Evolutionary conservation across 371 early-diverging fungal genomes (phyloP), one percentile per base, ranked within the genome.

Genomic region (Blastocladiella emersonii): DNA sequence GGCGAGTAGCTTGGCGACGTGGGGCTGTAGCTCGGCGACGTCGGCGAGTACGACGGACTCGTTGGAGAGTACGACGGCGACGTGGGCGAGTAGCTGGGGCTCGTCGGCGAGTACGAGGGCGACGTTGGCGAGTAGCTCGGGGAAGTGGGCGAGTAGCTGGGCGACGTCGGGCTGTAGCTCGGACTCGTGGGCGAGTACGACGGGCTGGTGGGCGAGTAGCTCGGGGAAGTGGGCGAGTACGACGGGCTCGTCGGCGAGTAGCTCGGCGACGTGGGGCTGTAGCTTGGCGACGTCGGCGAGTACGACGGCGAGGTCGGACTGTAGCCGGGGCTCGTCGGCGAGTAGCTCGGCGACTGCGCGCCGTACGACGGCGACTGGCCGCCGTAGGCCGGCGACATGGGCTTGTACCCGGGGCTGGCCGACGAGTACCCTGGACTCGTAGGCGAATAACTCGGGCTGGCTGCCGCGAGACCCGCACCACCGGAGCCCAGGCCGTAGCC

Each of bases 181-280:
- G 84, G 84, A 17, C 75, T 76, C 3, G 85, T 85, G 0, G 87
- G 88, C 10, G 76, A 72, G 61, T 92, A 90, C 35, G 76, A 75
- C 1, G 90, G 89, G 55, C 81, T 78, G 6, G 92, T 86, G 23
- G 94, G 90, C 1, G 81, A 81, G 73, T 93, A 95, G 60, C 76
- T 74, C 10, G 94, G 94, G 41, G 81, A 81, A 3, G 92, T 91
- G 2, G 95, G 93, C 8, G 81, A 76, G 69, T 90, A 89, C 19
- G 74, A 70, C 27, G 85, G 88, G 23, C 68, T 68, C 34, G 64
- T 36, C 3, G 56, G 56, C 12, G 64, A 59, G 65, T 84, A 86
- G 34, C 67, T 67, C 3, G 86, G 85, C 57, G 63, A 68, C n/a
- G 71, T 76, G 3, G 80, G 79, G 12, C 61, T 61, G 63, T 83